Evolutionary conservation across 441 rosid species (phyloP).

Genomic region (Gossypium davidsonii): DNA sequence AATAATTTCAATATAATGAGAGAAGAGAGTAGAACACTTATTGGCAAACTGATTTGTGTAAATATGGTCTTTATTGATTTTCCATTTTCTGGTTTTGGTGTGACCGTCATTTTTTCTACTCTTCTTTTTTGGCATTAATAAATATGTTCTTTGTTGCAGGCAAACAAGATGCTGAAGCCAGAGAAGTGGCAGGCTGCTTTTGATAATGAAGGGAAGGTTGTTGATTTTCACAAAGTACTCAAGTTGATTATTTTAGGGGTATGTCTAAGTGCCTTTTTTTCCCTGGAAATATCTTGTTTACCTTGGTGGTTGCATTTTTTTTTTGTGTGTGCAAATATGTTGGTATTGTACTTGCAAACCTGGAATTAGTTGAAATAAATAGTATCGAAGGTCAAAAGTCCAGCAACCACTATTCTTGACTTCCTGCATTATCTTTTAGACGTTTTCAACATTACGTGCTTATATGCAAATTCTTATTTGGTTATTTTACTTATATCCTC

Average conservation of each 20-base stretch:
- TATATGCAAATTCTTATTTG: not conserved
- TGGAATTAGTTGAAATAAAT: not conserved
- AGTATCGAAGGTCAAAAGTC: not conserved
- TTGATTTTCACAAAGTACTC: conserved; percentile 70
- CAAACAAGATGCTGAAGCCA: conserved; percentile 78
- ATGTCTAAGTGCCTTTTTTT: conserved; percentile 24
- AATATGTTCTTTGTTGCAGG: conserved; percentile 35
- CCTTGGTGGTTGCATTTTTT: not conserved
- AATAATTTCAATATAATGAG: not conserved
- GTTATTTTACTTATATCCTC: not conserved
- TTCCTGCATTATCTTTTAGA: not conserved
- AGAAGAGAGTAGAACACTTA: not conserved
- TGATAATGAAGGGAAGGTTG: conserved; percentile 74
- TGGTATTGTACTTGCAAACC: not conserved
- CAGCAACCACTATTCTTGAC: not conserved
- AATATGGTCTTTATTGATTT: not conserved
- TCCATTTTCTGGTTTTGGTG: not conserved
- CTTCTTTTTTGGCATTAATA: not conserved
- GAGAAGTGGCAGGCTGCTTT: conserved; percentile 81
- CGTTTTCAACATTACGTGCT: not conserved
- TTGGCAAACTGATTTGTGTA: not conserved
- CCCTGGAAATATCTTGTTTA: not conserved
- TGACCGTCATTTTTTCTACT: not conserved
- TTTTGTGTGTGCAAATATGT: not conserved
- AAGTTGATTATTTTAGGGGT: conserved; percentile 77